Base-by-base conservation (phyloP, 345 rosid genomes). In the Sisymbrium altissimum region DNA sequence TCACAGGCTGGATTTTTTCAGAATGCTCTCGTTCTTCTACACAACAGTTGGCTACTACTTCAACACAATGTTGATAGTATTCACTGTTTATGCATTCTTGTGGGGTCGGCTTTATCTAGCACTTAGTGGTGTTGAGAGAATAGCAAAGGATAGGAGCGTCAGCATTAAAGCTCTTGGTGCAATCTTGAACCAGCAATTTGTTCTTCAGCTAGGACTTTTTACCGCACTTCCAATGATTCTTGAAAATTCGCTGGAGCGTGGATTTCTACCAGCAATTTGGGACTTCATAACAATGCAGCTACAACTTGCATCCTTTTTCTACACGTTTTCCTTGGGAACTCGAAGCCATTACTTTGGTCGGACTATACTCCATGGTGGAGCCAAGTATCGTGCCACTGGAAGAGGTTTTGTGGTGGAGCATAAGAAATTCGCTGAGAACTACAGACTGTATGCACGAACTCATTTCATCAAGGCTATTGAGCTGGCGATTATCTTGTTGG, bases 221-320 rank as follows among this genome's bases (percentile, higher is more conserved):
- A 94, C 97, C 14, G 96, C 97, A 63, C 96, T 94, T 71, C 98
- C 98, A 1, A 94, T 94, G 98, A 86, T 94, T 58, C 93, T 94
- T 60, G 98, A 94, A 83, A 91, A 91, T 72, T 80, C 97, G 60
- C 88, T 94, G 45, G 98, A 94, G 85, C 96, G 84, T 66, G 98
- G 98, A 21, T 94, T 94, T 78, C 92, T 94, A 82, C 87, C 84
- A 62, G 96, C 97, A 39, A 33, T 88, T 49, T 94, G 98, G 97
- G 98, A 89, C 81, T 94, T 94, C 88, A 75, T 94, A 65, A 94
- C 93, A 7, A 94, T 94, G 97, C 86, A 88, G 86, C 89, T 94
- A 54, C 96, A 94, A 82, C 96, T 94, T 49, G 91, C 98, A 70
- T 94, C 97, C 13, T 82, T 94, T 57, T 94, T 94, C 85, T 94